Base-by-base conservation (phyloP, 805 yeast genomes). In the Starmerella roubikii region DNA sequence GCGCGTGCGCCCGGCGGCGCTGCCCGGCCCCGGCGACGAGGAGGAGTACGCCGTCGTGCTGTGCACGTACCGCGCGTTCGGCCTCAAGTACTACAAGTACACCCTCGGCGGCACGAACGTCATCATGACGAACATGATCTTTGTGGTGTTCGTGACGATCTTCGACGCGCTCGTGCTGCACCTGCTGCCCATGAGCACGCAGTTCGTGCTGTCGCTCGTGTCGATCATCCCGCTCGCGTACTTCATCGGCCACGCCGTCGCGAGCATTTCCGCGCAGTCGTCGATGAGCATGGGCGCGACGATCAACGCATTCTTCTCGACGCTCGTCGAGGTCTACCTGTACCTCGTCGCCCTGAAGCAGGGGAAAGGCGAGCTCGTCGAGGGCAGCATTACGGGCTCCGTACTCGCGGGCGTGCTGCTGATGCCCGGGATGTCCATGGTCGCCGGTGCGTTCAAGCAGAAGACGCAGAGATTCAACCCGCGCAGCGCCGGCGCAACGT, bases 271-370 rank as follows among this genome's bases (percentile, higher is more conserved):
- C 6, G 97, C 98, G 0, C 98, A 91, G 62, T 83, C 96, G 0
- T 86, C 96, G 0, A 91, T 91, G 98, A 96, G 97, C 22, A 76
- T 91, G 43, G 97, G 97, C 64, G 98, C 98, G 1, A 95, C 86
- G 0, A 85, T 91, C 51, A 91, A 91, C 58, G 98, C 98, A 0
- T 88, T 91, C 54, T 91, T 91, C 67, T 86, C 97, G 1, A 86
- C 98, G 0, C 71, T 91, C 35, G 97, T 91, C 6, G 98, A 91
- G 57, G 80, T 91, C 8, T 91, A 78, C 57, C 63, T 88, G 35
- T 91, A 91, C 57, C 78, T 94, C 59, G 94, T 88, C 17, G 97
- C 98, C 0, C 64, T 91, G 44, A 66, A 72, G 37, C 93, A 86
- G 54, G 71, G 76, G 2, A 88, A 91, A 55, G 94, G 94, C 2